A percentile compares a stretch with the other conserved stretches of the same genome.
These are phyloP conservation scores for Globisporangium mamillatum DNA, from an alignment of 352 stramenopile genomes.

Conservation along the genomic window DNA sequence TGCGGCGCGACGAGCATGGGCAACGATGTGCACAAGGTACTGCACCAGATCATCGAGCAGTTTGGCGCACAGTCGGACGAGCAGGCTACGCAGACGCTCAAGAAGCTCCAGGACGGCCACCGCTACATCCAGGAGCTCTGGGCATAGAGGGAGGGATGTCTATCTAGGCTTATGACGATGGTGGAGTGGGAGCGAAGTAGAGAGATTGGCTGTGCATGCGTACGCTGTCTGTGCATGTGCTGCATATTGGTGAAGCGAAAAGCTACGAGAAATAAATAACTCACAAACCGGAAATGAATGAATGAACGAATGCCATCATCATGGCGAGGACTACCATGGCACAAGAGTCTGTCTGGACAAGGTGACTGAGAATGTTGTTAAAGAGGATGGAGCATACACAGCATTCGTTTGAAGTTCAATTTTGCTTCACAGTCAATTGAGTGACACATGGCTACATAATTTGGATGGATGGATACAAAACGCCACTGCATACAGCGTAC, in stretches of 20 bases:
- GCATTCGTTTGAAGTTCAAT: background rate
- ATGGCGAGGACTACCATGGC: background rate
- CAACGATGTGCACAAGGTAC: constrained; percentile 93
- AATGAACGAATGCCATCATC: background rate
- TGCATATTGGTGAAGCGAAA: constrained; percentile 1
- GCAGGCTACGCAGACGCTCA: constrained; percentile 81
- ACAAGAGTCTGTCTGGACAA: background rate
- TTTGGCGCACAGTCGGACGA: constrained; percentile 49
- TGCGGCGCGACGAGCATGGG: constrained; percentile 97
- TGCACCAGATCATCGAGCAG: constrained; percentile 80
- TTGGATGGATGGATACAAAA: background rate
- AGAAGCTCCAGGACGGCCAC: constrained; percentile 83
- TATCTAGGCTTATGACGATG: background rate
- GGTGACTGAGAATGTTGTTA: background rate
- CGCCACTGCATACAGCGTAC: background rate
- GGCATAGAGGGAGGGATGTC: constrained; percentile 35
- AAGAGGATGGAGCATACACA: background rate
- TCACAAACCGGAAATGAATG: background rate
- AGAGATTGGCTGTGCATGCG: background rate
- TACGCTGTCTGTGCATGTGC: background rate
- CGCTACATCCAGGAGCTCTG: constrained; percentile 97
- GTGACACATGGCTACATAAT: background rate
- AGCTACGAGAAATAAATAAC: background rate
- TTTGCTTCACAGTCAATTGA: background rate
- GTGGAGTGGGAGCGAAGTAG: background rate